Evolutionary conservation across 495 filamentous ascomycete species (phyloP).

Genomic region (Podospora conica): DNA sequence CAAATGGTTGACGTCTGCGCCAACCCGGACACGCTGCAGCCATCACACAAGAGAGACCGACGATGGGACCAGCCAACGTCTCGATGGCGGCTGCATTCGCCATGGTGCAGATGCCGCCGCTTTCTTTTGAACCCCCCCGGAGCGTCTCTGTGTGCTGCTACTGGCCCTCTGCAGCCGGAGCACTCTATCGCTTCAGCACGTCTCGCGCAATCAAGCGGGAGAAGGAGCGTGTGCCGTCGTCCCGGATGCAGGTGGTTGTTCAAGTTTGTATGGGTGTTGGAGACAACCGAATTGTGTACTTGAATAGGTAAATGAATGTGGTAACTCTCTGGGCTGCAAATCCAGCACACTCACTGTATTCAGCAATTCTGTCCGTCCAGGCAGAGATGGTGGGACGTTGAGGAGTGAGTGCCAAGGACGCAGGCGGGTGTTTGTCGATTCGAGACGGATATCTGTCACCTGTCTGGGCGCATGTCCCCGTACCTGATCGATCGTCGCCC

Average conservation of each 20-base stretch:
- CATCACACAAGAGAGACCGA: neutral
- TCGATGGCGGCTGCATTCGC: neutral
- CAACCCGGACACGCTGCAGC: neutral
- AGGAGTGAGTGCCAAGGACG: neutral
- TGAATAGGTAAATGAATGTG: no score
- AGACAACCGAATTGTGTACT: constrained; percentile 5
- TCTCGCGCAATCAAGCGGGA: neutral
- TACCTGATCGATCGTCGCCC: neutral
- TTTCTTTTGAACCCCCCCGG: neutral
- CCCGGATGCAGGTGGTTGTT: neutral
- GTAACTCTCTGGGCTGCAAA: no score
- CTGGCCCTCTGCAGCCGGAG: neutral
- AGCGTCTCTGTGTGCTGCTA: neutral
- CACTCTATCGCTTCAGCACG: neutral
- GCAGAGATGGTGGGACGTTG: neutral
- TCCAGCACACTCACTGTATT: no score
- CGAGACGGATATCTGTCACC: neutral
- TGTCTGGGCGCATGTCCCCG: neutral
- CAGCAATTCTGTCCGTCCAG: no score
- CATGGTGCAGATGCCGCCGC: neutral
- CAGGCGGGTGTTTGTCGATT: neutral
- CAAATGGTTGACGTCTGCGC: neutral
- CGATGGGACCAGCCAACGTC: neutral
- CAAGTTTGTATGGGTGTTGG: no score
- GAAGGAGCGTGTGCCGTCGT: neutral